phyloP scores from a whole-genome alignment of 2,329 filamentous ascomycete species.

The Exophiala viscosa region DNA sequence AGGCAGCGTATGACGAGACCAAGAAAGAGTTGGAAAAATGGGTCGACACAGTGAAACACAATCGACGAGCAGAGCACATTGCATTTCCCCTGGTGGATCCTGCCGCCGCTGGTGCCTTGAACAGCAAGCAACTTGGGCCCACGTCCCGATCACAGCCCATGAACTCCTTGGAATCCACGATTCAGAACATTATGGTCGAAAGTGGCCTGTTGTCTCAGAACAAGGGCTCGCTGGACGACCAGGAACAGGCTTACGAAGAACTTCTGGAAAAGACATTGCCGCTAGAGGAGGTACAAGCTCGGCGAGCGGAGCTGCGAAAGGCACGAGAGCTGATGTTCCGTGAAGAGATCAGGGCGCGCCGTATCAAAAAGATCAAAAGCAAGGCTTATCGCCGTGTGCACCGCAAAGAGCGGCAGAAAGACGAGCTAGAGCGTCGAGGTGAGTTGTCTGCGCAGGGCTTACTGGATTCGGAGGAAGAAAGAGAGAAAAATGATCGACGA shows the following conservation, averaged over 20 bases:
- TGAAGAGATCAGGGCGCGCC: conserved; percentile 81
- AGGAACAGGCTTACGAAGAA: conserved; percentile 66
- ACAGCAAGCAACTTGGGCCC: conserved; percentile 63
- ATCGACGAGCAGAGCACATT: conserved; percentile 85
- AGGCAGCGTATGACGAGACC: conserved; percentile 81
- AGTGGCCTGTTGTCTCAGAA: conserved; percentile 67
- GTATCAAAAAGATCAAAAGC: conserved; percentile 98
- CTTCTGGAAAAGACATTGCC: conserved; percentile 69
- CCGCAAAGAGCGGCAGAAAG: conserved; percentile 53
- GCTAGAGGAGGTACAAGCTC: conserved; percentile 67
- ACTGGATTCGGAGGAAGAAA: conserved; percentile 61
- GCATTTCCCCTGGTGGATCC: conserved; percentile 79
- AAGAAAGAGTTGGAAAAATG: conserved; percentile 87
- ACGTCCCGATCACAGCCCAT: conserved; percentile 57
- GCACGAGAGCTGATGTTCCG: conserved; percentile 81
- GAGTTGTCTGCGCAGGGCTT: conserved; percentile 56
- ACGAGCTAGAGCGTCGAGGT: conserved; percentile 11
- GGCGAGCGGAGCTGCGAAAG: conserved; percentile 70
- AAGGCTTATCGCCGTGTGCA: conserved; percentile 92
- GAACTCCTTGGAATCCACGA: conserved; percentile 79
- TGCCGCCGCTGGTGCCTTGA: conserved; percentile 56
- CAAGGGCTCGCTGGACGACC: conserved; percentile 58
- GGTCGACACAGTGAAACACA: conserved; percentile 92
- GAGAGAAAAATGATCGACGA: conserved; percentile 65
- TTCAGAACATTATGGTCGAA: conserved; percentile 84